Base-by-base conservation (phyloP, 306 rosid species). In the Ziziphus jujuba region DNA sequence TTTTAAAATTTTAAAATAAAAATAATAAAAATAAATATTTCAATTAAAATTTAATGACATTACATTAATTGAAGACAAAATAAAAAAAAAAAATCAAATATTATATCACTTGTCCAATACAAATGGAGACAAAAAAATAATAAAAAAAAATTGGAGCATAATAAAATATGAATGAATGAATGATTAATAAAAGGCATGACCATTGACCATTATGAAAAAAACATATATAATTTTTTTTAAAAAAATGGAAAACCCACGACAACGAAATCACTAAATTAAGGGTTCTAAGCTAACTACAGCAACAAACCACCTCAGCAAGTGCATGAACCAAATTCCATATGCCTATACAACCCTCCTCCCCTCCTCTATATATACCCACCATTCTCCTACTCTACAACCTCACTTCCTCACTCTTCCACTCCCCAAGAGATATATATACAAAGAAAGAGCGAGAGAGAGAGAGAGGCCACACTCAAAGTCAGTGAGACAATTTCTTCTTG, bases 271-370 rank as follows among this genome's bases (percentile, higher is more conserved):
- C 57, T 45, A 53, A 69, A 51, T 20, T 61, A 75, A 36, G 24
- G 8, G 33, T 4, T 2, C 33, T 17, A 2, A 28, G 2, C 6
- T 12, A 38, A 34, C 36, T 24, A 50, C 55, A 65, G 25, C 19
- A 20, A 6, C 31, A 19, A 5, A 31, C 75, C 33, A 35, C 48
- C 17, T 14, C 45, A 57, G 66, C 63, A 72, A 64, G 65, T 83
- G 56, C 87, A 83, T 76, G 84, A 44, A 83, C 75, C 82, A 12
- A 74, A 40, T 9, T 34, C 62, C 38, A n/a, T 34, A 3, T 5
- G 43, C 43, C 10, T 1, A 6, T 1, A 8, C 44, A 6, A 19
- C 13, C 9, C 58, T 28, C 7, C 6, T 5, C 3, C 64, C 84
- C 5, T 6, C 7, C 8, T 57, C 84, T 82, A 82, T 82, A 82